These are phyloP conservation scores for Thymus mandschuricus DNA, from an alignment of 257 asterid species.

Conservation along the genomic window DNA sequence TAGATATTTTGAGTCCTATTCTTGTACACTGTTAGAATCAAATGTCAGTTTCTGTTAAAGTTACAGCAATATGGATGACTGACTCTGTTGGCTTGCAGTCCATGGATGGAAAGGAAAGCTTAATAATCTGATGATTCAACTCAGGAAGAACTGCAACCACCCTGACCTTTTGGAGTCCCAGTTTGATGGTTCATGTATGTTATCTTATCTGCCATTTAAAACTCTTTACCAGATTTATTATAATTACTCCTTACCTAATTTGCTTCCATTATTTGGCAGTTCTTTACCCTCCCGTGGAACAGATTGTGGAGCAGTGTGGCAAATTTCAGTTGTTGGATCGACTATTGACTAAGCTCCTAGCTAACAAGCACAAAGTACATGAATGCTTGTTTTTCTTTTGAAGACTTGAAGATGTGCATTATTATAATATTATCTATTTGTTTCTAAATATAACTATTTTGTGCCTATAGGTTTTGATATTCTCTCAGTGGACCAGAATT, in stretches of 20 bases:
- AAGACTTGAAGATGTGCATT: constrained; percentile 1
- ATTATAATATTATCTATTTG: background rate
- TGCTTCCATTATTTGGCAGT: constrained; percentile 46
- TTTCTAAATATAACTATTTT: constrained; percentile 18
- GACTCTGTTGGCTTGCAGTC: constrained; percentile 55
- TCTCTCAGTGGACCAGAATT: constrained; percentile 97
- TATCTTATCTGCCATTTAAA: constrained; percentile 27
- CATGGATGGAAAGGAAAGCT: constrained; percentile 73
- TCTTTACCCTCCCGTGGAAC: constrained; percentile 75
- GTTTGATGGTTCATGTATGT: constrained; percentile 85
- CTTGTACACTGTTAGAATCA: constrained; percentile 3
- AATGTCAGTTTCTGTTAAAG: background rate
- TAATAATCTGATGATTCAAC: constrained; percentile 86
- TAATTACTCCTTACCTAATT: constrained; percentile 22
- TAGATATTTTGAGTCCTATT: background rate
- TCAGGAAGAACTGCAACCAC: constrained; percentile 96
- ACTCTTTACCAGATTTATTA: background rate
- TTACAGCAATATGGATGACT: constrained; percentile 22
- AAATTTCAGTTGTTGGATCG: constrained; percentile 82
- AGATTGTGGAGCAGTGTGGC: constrained; percentile 93
- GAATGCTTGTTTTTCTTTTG: constrained; percentile 15
- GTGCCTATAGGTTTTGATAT: constrained; percentile 76
- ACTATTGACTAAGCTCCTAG: constrained; percentile 69
- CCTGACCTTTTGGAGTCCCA: constrained; percentile 95
- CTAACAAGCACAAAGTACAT: constrained; percentile 81